Evolutionary conservation across 441 rosid species (phyloP).

Genomic region (Eugenia klotzschiana): DNA sequence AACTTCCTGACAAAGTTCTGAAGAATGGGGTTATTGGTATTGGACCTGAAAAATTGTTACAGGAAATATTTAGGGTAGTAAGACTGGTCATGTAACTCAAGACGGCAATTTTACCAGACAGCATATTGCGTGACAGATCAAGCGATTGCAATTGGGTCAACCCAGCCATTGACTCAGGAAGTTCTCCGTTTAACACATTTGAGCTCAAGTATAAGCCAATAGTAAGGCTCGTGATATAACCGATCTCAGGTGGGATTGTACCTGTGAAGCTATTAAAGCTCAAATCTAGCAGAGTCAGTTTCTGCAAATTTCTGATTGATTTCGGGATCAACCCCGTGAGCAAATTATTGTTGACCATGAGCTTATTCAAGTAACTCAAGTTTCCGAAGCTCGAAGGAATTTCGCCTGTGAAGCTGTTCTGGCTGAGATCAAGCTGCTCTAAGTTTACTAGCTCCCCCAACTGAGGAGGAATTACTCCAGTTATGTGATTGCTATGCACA

Average conservation of each 20-base stretch:
- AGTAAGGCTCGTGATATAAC: conserved; percentile 61
- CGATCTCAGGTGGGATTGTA: conserved; percentile 60
- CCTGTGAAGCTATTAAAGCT: conserved; percentile 69
- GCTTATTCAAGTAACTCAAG: conserved; percentile 80
- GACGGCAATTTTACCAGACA: conserved; percentile 49
- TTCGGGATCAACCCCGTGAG: conserved; percentile 58
- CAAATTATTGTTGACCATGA: conserved; percentile 74
- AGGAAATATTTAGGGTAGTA: conserved; percentile 70
- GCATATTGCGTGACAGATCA: conserved; percentile 59
- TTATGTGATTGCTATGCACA: conserved; percentile 65
- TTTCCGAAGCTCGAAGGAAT: conserved; percentile 73
- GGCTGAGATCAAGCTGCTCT: conserved; percentile 88
- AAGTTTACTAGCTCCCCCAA: conserved; percentile 78
- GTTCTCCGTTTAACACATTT: conserved; percentile 47
- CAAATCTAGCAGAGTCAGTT: conserved; percentile 73
- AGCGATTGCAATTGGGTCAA: conserved; percentile 79
- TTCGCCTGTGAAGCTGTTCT: conserved; percentile 64
- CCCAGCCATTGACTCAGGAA: conserved; percentile 48
- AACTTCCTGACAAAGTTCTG: conserved; percentile 44
- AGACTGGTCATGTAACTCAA: conserved; percentile 75
- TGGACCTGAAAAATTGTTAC: conserved; percentile 81
- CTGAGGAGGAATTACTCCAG: conserved; percentile 63
- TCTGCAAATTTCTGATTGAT: conserved; percentile 45
- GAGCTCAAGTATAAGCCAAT: conserved; percentile 68
- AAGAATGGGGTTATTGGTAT: conserved; percentile 79